phyloP scores from a whole-genome alignment of 805 yeast species.

The Lipomyces oligophaga region DNA sequence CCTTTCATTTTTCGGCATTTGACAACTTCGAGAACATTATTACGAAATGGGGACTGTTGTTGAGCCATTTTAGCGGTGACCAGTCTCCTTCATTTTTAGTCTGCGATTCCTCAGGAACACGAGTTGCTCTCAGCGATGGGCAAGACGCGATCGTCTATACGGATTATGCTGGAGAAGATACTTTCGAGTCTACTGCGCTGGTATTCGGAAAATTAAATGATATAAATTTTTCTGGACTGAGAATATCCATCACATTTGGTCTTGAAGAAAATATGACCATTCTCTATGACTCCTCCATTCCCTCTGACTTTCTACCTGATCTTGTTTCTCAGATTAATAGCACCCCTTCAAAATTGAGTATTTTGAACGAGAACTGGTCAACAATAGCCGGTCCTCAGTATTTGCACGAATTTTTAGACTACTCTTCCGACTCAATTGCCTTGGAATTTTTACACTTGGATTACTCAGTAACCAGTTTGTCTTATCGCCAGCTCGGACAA shows the following conservation, averaged over 20 bases:
- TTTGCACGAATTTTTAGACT: conserved; percentile 11
- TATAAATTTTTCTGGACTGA: background rate
- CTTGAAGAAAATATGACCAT: background rate
- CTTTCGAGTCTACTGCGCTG: too few relatives aligned
- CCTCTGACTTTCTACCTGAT: conserved; percentile 4
- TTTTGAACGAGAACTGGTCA: conserved; percentile 8
- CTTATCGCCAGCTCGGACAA: conserved; percentile 12
- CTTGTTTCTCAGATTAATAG: conserved; percentile 1
- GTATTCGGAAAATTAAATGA: too few relatives aligned
- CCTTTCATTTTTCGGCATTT: too few relatives aligned
- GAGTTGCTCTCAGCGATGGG: too few relatives aligned
- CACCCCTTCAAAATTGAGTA: background rate
- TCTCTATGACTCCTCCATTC: background rate
- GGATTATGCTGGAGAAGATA: too few relatives aligned
- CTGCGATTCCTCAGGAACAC: too few relatives aligned
- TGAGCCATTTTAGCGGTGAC: too few relatives aligned
- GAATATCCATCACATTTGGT: background rate
- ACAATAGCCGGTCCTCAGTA: conserved; percentile 9
- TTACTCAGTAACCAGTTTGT: background rate
- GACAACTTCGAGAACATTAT: too few relatives aligned
- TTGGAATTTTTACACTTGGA: conserved; percentile 13
- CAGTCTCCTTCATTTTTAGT: too few relatives aligned
- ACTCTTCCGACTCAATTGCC: conserved; percentile 1
- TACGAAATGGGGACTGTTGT: too few relatives aligned
- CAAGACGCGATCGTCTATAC: too few relatives aligned